Evolutionary conservation across 2,329 filamentous ascomycete species (phyloP).

Genomic region (Coccinonectria pachysandricola): DNA sequence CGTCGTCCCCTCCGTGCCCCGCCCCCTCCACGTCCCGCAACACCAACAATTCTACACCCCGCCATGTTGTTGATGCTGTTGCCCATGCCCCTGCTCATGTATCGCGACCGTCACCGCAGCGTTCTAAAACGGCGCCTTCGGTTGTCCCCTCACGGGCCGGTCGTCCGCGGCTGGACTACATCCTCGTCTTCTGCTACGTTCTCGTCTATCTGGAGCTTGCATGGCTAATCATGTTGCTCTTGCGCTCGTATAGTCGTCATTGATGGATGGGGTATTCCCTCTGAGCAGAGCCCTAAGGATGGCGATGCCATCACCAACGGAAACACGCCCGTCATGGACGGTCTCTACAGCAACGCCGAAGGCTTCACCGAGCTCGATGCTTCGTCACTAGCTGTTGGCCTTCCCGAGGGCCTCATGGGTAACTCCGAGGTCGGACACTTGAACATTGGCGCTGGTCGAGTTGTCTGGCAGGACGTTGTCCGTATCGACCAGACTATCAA

Average conservation of each 20-base stretch:
- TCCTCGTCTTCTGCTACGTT: constrained; percentile 40
- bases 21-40: constrained; percentile 14
- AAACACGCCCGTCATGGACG: constrained; percentile 90
- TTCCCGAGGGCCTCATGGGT: constrained; percentile 95
- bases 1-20: constrained; percentile 27
- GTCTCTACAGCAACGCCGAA: constrained; percentile 69
- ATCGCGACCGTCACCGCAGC: constrained; percentile 9
- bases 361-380: constrained; percentile 91
- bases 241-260: constrained; percentile 71
- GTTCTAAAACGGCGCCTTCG: constrained; percentile 13
- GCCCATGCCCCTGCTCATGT: too few relatives aligned
- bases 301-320: constrained; percentile 94
- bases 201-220: constrained; percentile 46
- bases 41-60: constrained; percentile 3
- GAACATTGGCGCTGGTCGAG: constrained; percentile 94
- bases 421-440: constrained; percentile 98
- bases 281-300: constrained; percentile 67
- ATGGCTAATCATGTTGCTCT: constrained; percentile 49
- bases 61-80: too few relatives aligned
- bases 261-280: constrained; percentile 93
- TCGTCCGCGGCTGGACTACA: constrained; percentile 21
- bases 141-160: constrained; percentile 6
- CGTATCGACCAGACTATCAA: constrained; percentile 91
- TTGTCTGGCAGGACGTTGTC: constrained; percentile 98
- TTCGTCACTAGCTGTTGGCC: constrained; percentile 87